Evolutionary conservation across 169 alveolate species (phyloP).

Genomic region (Cryptosporidium tyzzeri): DNA sequence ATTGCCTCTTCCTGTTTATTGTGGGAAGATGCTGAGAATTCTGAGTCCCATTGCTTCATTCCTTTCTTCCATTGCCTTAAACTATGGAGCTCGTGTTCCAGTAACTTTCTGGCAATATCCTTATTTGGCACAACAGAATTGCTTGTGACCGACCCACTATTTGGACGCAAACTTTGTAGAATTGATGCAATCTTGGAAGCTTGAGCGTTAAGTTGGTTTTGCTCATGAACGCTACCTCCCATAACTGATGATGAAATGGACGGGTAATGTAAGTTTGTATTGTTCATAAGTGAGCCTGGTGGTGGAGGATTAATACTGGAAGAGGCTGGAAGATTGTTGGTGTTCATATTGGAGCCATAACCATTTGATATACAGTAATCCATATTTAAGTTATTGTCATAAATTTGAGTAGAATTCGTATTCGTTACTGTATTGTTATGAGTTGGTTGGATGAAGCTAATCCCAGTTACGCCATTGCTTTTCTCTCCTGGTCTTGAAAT

Average conservation of each 20-base stretch:
- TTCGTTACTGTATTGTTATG: not conserved
- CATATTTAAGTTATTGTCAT: not conserved
- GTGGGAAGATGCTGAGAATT: slow-evolving; percentile 29
- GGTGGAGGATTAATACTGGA: not conserved
- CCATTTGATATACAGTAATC: not conserved
- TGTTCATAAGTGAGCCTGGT: slow-evolving; percentile 1
- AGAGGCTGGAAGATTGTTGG: not conserved
- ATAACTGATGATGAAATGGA: not conserved
- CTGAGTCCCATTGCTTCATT: slow-evolving; percentile 73
- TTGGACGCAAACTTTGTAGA: slow-evolving; percentile 43
- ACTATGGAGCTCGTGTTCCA: slow-evolving; percentile 64
- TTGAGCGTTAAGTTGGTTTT: not conserved
- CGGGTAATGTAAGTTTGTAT: not conserved
- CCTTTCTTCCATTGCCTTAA: slow-evolving; percentile 71
- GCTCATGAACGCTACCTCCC: not conserved
- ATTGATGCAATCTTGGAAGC: not conserved
- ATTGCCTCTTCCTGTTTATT: slow-evolving; percentile 63
- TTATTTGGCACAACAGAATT: not conserved
- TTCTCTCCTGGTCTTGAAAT: not conserved
- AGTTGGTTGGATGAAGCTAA: not conserved
- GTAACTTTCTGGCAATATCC: slow-evolving; percentile 43
- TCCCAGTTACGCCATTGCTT: not conserved
- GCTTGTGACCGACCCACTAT: slow-evolving; percentile 53
- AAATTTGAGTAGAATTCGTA: not conserved
- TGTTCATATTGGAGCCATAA: slow-evolving; percentile 1